These are phyloP conservation scores for Marvania coccoides DNA, from an alignment of 139 green algal species.

Conservation along the genomic window DNA sequence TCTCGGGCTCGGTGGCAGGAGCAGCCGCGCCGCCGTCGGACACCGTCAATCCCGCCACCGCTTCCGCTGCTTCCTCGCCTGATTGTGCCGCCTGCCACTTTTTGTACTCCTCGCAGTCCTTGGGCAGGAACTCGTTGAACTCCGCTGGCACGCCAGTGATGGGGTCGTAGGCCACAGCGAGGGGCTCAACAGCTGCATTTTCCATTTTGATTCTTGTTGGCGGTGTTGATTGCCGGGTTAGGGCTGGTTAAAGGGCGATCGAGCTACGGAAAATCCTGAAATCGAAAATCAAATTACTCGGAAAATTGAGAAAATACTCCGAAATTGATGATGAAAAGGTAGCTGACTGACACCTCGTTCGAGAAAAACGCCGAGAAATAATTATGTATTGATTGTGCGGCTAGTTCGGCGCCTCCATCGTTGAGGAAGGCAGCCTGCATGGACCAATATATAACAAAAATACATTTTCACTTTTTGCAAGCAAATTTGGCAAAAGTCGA, in stretches of 20 bases:
- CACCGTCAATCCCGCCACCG: constrained; percentile 51
- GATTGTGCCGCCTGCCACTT: constrained; percentile 66
- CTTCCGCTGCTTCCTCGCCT: constrained; percentile 27
- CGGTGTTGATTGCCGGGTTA: neutral
- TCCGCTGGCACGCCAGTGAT: constrained; percentile 61
- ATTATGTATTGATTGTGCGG: neutral
- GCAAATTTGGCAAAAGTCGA: neutral
- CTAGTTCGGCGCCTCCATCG: neutral
- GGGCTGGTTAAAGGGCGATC: neutral
- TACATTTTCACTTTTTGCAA: neutral
- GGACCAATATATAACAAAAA: neutral
- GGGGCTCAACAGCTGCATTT: constrained; percentile 25
- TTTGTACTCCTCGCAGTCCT: constrained; percentile 79
- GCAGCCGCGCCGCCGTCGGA: constrained; percentile 30
- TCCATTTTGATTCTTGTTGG: too few species aligned
- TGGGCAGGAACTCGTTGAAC: constrained; percentile 84
- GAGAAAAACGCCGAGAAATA: neutral
- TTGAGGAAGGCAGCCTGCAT: neutral
- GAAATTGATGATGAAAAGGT: neutral
- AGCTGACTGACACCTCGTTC: neutral
- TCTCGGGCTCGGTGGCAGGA: constrained; percentile 28
- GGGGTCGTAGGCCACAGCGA: constrained; percentile 68
- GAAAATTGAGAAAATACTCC: neutral
- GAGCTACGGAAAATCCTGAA: neutral
- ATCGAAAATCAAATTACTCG: neutral